Base-by-base conservation (phyloP, 306 rosid genomes). In the Ochetophila trinervis region DNA sequence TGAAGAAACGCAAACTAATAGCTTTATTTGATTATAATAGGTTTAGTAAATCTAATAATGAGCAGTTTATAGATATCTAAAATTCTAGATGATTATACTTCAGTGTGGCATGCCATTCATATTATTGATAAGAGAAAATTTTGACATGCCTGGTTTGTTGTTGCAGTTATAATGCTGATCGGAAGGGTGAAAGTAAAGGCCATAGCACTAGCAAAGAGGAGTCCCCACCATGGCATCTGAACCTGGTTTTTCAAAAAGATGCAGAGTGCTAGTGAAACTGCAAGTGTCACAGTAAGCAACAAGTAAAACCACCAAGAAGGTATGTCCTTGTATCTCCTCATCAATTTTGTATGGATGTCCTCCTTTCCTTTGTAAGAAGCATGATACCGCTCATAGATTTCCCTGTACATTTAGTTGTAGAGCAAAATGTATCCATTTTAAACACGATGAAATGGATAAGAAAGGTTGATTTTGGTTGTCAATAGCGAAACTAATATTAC, bases 191-290 rank as follows among this genome's bases (percentile, higher is more conserved):
- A 90, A 45, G 21, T 37, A 32, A 90, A 85, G 63, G 95, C 95
- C 44, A 90, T 64, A 24, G 55, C 83, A 66, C 35, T 77, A 19
- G 97, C 88, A 72, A 90, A 87, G 63, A 87, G 50, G 60, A 90
- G 91, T 37, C 95, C 95, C 95, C 97, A 90, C 91, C 91, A 90
- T 10, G 97, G 97, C 89, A 90, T 82, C 67, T 90, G 97, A 78
- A 90, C 78, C 66, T 90, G 87, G 21, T 83, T 72, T 14, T 87
- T 90, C 47, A 90, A 73, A 78, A 83, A 65, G 59, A 76, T 87
- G 82, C 97, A 90, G 20, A 90, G 82, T 3, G 37, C 55, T 0
- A 87, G 84, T 66, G 97, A 90, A 67, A 87, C 85, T 15, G 57
- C 54, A 15, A 90, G 17, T 1, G 95, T 79, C 76, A 68, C 71